These are phyloP conservation scores for Thielaviopsis musarum DNA, from an alignment of 2,329 filamentous ascomycete genomes.

Conservation along the genomic window DNA sequence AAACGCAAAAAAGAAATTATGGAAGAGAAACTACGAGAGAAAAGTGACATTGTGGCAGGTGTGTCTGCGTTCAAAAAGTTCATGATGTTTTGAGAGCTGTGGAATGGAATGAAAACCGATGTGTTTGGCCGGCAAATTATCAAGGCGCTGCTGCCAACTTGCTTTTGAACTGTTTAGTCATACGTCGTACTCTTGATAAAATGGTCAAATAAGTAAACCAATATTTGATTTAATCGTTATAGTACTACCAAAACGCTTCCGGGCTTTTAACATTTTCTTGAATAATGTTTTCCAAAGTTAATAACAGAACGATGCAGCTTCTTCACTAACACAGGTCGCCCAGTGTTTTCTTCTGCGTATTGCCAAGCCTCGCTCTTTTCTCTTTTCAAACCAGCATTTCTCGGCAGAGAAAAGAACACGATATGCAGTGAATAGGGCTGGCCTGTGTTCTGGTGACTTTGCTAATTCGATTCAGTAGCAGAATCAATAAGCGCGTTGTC, in stretches of 20 bases:
- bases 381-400: background rate
- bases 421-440: background rate
- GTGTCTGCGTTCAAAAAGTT: background rate
- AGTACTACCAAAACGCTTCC: too few species aligned
- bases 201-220: too few species aligned
- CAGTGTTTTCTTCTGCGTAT: too few species aligned
- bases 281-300: too few species aligned
- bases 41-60: background rate
- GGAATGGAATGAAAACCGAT: background rate
- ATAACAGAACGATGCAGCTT: too few species aligned
- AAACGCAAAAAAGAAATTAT: background rate
- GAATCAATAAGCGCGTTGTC: background rate
- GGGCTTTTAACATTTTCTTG: too few species aligned
- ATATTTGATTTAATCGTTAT: too few species aligned
- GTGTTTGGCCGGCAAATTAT: background rate
- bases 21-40: background rate
- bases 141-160: background rate
- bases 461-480: too few species aligned
- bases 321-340: too few species aligned
- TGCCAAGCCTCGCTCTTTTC: background rate
- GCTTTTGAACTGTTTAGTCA: background rate
- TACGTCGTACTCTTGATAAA: too few species aligned
- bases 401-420: background rate
- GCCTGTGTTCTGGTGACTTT: too few species aligned
- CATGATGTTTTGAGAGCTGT: background rate